Evolutionary conservation across 371 early-diverging fungal species (phyloP).

Genomic region (Apophysomyces sp.): DNA sequence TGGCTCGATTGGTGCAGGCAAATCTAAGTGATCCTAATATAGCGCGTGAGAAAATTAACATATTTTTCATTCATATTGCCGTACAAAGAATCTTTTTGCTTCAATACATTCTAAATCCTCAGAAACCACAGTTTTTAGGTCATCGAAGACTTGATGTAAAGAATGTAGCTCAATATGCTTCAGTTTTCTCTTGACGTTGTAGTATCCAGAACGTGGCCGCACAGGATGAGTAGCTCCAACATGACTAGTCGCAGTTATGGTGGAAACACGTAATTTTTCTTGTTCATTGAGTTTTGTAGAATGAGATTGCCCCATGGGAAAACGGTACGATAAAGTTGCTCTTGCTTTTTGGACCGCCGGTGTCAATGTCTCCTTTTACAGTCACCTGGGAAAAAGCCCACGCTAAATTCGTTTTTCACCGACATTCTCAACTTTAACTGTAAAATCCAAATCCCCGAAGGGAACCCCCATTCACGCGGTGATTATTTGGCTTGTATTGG

Average conservation of each 20-base stretch:
- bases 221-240: neutral
- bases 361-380: too few relatives aligned
- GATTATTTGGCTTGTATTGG: too few relatives aligned
- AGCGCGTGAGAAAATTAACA: neutral
- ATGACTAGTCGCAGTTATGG: neutral
- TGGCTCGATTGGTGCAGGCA: constrained; percentile 36
- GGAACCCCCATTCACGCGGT: too few relatives aligned
- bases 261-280: neutral
- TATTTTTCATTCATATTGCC: neutral
- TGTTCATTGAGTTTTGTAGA: neutral
- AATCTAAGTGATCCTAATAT: constrained; percentile 31
- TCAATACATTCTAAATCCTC: constrained; percentile 46
- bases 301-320: constrained; percentile 1
- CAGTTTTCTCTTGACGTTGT: constrained; percentile 12
- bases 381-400: too few relatives aligned
- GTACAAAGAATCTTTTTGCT: constrained; percentile 44
- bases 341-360: too few relatives aligned
- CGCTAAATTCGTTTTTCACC: too few relatives aligned
- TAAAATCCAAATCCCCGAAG: too few relatives aligned
- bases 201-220: neutral
- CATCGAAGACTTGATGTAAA: constrained; percentile 28
- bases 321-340: too few relatives aligned
- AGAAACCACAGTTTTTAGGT: constrained; percentile 27
- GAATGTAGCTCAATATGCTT: constrained; percentile 34
- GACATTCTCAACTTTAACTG: too few relatives aligned